Conservation (phyloP, 805 yeast genomes). For the Metschnikowia colocasiae region DNA sequence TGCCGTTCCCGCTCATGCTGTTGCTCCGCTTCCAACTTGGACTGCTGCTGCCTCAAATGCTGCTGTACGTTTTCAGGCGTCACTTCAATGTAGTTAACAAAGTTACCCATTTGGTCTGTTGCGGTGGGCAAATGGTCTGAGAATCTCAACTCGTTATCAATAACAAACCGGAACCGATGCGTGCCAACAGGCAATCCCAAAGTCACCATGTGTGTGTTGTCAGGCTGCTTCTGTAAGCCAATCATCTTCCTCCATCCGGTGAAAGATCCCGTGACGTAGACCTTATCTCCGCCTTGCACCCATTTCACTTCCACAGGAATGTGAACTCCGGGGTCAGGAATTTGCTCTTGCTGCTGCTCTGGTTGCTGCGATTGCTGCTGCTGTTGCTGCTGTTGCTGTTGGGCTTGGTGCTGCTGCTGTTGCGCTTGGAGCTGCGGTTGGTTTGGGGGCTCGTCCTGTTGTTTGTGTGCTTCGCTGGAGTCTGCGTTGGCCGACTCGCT, state of each 20-base stretch:
- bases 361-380: slow-evolving; percentile 11
- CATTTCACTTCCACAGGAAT: slow-evolving; percentile 72
- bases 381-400: background rate
- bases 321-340: slow-evolving; percentile 29
- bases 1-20: slow-evolving; percentile 12
- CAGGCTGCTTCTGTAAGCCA: slow-evolving; percentile 59
- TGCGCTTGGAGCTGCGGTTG: background rate
- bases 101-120: slow-evolving; percentile 94
- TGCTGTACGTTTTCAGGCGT: slow-evolving; percentile 38
- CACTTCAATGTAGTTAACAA: slow-evolving; percentile 86
- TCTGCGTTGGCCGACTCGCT: slow-evolving; percentile 17
- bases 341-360: slow-evolving; percentile 7
- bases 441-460: background rate
- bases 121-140: slow-evolving; percentile 92
- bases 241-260: slow-evolving; percentile 99
- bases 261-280: slow-evolving; percentile 94
- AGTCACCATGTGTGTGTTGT: slow-evolving; percentile 60
- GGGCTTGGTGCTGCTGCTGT: slow-evolving; percentile 1
- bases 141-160: slow-evolving; percentile 87
- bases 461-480: background rate
- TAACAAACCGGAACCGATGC: slow-evolving; percentile 88
- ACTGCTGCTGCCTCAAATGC: slow-evolving; percentile 28
- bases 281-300: slow-evolving; percentile 96
- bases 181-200: slow-evolving; percentile 85
- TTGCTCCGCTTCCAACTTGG: slow-evolving; percentile 20